A percentile compares a stretch with the other conserved stretches of the same genome.
phyloP scores from a whole-genome alignment of 257 asterid genomes.

The Salvia rosmarinus region DNA sequence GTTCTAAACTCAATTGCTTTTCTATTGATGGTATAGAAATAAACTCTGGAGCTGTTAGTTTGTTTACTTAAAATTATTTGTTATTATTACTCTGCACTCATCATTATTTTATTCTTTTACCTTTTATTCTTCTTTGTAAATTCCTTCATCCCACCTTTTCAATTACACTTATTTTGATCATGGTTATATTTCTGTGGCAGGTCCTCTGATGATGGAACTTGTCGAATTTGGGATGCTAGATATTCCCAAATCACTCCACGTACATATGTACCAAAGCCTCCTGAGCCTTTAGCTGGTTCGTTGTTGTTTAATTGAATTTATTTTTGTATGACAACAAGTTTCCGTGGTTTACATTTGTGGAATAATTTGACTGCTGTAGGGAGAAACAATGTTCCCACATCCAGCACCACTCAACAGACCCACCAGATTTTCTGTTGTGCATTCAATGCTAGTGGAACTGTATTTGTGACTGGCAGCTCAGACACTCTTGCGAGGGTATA shows the following conservation, averaged over 20 bases:
- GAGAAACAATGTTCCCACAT: conserved; percentile 58
- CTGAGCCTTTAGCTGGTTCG: conserved; percentile 76
- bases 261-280: conserved; percentile 77
- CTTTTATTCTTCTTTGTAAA: not conserved
- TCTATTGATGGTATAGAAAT: not conserved
- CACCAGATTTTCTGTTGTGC: conserved; percentile 94
- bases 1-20: not conserved
- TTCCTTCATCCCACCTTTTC: not conserved
- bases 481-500: conserved; percentile 92
- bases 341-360: conserved; percentile 31
- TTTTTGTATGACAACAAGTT: conserved; percentile 8
- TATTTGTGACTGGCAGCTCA: conserved; percentile 96
- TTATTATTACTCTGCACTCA: not conserved
- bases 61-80: not conserved
- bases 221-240: conserved; percentile 98
- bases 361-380: conserved; percentile 55
- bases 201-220: conserved; percentile 99
- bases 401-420: conserved; percentile 61
- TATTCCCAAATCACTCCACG: conserved; percentile 75
- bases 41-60: not conserved
- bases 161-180: conserved; percentile 3
- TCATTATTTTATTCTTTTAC: not conserved
- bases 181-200: conserved; percentile 43
- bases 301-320: conserved; percentile 18
- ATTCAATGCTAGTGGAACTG: conserved; percentile 93